A percentile compares a stretch with the other conserved stretches of the same genome.
phyloP scores from a whole-genome alignment of 371 early-diverging fungal genomes.

The Rhizopus stolonifer region DNA sequence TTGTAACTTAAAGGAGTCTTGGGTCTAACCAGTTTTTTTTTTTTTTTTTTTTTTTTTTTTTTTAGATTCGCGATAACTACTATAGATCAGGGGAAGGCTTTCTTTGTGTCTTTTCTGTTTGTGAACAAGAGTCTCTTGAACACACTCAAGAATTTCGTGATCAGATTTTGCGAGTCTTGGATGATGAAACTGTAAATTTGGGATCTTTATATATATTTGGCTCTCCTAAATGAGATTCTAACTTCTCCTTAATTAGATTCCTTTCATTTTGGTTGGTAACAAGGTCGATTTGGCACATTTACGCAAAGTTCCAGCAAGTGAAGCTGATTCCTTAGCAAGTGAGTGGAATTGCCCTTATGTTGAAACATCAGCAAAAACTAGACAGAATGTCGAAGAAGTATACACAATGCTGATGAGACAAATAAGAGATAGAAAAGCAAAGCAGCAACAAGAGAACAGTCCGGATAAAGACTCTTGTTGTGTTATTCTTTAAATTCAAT shows the following conservation, averaged over 20 bases:
- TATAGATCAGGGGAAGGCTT: slow-evolving; percentile 92
- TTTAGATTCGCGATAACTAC: slow-evolving; percentile 88
- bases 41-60: neutral
- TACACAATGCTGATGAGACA: slow-evolving; percentile 76
- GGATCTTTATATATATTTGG: neutral
- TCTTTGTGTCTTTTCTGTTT: slow-evolving; percentile 83
- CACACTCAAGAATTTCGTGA: slow-evolving; percentile 87
- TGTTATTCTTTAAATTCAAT: slow-evolving; percentile 37
- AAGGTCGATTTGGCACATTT: slow-evolving; percentile 78
- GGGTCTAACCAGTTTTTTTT: too few species aligned
- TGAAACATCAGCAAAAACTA: slow-evolving; percentile 89
- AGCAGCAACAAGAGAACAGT: slow-evolving; percentile 45
- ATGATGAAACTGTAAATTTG: slow-evolving; percentile 70
- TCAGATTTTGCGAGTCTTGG: slow-evolving; percentile 85
- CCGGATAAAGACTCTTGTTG: slow-evolving; percentile 53
- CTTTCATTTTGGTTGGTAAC: slow-evolving; percentile 87
- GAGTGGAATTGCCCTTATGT: slow-evolving; percentile 83
- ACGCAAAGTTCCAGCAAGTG: slow-evolving; percentile 70
- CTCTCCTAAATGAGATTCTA: slow-evolving; percentile 6
- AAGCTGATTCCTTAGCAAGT: slow-evolving; percentile 68
- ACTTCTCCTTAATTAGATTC: slow-evolving; percentile 36
- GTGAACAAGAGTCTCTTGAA: slow-evolving; percentile 79
- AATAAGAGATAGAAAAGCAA: slow-evolving; percentile 72
- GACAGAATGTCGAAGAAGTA: slow-evolving; percentile 82
- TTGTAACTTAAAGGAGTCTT: too few species aligned